phyloP scores from a whole-genome alignment of 75 land plant species.

The Cryptomeria japonica region DNA sequence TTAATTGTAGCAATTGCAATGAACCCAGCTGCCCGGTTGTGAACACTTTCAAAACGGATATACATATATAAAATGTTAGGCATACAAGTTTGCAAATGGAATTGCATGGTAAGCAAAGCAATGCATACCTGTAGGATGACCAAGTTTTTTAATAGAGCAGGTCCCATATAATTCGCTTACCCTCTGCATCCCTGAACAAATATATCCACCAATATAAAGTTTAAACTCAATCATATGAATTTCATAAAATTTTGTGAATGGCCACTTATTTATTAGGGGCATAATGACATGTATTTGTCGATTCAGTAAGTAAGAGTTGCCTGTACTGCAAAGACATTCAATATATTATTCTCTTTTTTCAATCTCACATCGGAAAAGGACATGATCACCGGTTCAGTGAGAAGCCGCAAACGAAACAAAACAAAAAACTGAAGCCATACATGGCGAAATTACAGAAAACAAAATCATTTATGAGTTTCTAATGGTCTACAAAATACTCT shows the following conservation, averaged over 20 bases:
- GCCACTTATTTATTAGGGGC: background rate
- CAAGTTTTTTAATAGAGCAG: slow-evolving; percentile 55
- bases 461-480: background rate
- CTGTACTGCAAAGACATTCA: slow-evolving; percentile 33
- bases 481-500: background rate
- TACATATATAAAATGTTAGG: background rate
- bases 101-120: background rate
- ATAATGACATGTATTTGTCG: slow-evolving; percentile 74
- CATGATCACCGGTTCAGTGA: background rate
- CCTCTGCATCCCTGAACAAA: slow-evolving; percentile 59
- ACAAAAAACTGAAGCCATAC: background rate
- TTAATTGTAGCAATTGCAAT: slow-evolving; percentile 58
- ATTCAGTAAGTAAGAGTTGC: slow-evolving; percentile 61
- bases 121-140: slow-evolving; percentile 57
- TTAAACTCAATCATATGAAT: background rate
- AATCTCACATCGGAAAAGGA: background rate
- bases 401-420: background rate
- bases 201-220: background rate
- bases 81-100: background rate
- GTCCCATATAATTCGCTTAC: slow-evolving; percentile 85
- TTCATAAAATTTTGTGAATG: background rate
- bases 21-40: slow-evolving; percentile 71
- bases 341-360: background rate
- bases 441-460: background rate
- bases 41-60: slow-evolving; percentile 50